Base-by-base conservation (phyloP, 805 yeast species). In the Sungouiozyma ichnusensis region DNA sequence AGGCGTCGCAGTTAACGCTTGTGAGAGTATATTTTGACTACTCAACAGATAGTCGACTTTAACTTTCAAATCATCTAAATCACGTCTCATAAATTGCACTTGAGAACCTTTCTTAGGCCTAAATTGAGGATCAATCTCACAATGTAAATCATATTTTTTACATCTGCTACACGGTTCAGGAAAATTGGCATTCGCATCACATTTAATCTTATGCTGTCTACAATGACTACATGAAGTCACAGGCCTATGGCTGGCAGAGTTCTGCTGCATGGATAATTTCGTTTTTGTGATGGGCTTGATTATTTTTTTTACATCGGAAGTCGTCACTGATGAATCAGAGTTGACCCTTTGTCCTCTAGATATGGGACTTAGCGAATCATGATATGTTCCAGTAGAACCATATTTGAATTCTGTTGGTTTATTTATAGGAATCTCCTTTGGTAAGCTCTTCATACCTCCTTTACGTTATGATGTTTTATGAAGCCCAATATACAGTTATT, bases 161-260 rank as follows among this genome's bases (percentile, higher is more conserved):
- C 97, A 88, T 46, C 95, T 64, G 15, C 81, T 73, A 60, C 97
- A 88, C 0, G 95, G 83, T 5, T 69, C 67, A 0, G 96, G 96
- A 50, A 74, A 82, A 48, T 80, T 76, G 17, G 82, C 88, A 2
- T 85, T 74, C 1, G 97, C 97, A 57, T 88, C 85, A 63, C 97
- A 88, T 57, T 82, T 83, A 60, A 88, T 86, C 62, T 88, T 88
- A 60, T 87, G 96, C 58, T 88, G 96, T 40, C 97, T 76, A 57
- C 97, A 88, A 58, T 86, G 92, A 0, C 95, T 85, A 58, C 97
- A 88, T 3, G 95, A 82, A 0, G 95, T 85, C 1, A 87, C 94
- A 0, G 95, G 95, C 43, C 96, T 66, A 54, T 84, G 90, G 2
- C 20, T 37, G 20, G 39, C 20, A 13, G 32, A 17, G 34, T 39